Conservation (phyloP, 2,329 filamentous ascomycete genomes). For the Hypoxylon sp. region DNA sequence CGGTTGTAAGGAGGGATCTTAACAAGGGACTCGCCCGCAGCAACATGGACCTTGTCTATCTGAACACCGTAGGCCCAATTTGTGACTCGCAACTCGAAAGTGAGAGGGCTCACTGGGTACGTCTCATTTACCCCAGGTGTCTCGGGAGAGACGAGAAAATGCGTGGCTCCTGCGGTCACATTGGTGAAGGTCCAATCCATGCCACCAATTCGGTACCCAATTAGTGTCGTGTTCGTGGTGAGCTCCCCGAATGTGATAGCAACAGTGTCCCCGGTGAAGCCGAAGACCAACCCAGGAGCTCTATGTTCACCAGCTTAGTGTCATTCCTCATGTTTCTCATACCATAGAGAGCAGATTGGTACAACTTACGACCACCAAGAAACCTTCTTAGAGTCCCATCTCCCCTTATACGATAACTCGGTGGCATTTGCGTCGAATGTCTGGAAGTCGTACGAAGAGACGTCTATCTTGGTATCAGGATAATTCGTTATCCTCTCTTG, state of each 20-base stretch:
- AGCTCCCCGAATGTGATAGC: conserved; percentile 63
- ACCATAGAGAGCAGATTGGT: background rate
- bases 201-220: conserved; percentile 66
- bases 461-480: conserved; percentile 51
- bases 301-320: conserved; percentile 41
- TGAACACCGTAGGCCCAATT: conserved; percentile 70
- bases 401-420: conserved; percentile 68
- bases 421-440: conserved; percentile 60
- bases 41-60: conserved; percentile 61
- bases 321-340: conserved; percentile 8
- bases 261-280: conserved; percentile 62
- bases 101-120: conserved; percentile 53
- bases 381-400: conserved; percentile 68
- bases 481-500: conserved; percentile 53
- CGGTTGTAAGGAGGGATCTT: conserved; percentile 50
- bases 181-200: conserved; percentile 70
- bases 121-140: conserved; percentile 56
- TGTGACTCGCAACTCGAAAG: conserved; percentile 66
- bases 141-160: conserved; percentile 60
- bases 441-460: conserved; percentile 46
- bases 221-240: conserved; percentile 58
- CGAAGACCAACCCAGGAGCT: conserved; percentile 63
- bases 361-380: conserved; percentile 66
- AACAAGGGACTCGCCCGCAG: conserved; percentile 54
- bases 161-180: conserved; percentile 63